Evolutionary conservation across 768 basidiomycete species (phyloP), one percentile per base, ranked within the genome.

Genomic region (Albatrellus ellisii): DNA sequence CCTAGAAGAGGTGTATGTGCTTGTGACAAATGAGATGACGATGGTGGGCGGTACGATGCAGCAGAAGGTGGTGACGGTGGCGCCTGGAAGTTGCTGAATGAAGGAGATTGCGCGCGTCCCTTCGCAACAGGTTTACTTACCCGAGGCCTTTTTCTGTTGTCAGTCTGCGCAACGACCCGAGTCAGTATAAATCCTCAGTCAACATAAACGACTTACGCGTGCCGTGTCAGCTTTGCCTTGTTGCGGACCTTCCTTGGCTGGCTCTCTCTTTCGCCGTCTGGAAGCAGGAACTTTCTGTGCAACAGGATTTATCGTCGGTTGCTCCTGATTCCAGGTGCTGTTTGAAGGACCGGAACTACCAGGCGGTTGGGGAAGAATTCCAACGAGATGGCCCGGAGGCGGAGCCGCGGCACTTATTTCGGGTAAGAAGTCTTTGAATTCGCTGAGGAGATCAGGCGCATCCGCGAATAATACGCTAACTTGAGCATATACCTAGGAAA

Each of bases 371-470:
- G 75, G 70, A 39, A 75, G 55, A 39, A 77, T 69, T n/a, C 63
- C 60, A 6, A 68, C 54, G 20, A 67, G 64, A 21, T 62, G 62
- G 8, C 61, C 62, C 0, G 63, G 57, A n/a, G 62, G 59, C 9
- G 59, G 54, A 15, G 63, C 59, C 4, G 67, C 64, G 24, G 67
- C 66, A n/a, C 61, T 54, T 6, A 67, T 71, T 45, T 84, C 80
- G 5, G 84, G 83, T 5, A 89, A 61, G 51, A 89, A 89, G 51
- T 77, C 79, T 52, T 78, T 81, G 66, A 89, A 89, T 54, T 87
- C 85, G 9, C 70, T 71, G 44, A 89, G 60, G 44, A 90, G 66
- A 48, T 90, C 87, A 3, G 75, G 79, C 1, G 82, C 78, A 51
- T 84, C 78, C 57, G 82, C 80, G 65, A 90, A 89, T 36, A 90